Base-by-base conservation (phyloP, 2,329 filamentous ascomycete genomes). In the Calonectria pteridis region DNA sequence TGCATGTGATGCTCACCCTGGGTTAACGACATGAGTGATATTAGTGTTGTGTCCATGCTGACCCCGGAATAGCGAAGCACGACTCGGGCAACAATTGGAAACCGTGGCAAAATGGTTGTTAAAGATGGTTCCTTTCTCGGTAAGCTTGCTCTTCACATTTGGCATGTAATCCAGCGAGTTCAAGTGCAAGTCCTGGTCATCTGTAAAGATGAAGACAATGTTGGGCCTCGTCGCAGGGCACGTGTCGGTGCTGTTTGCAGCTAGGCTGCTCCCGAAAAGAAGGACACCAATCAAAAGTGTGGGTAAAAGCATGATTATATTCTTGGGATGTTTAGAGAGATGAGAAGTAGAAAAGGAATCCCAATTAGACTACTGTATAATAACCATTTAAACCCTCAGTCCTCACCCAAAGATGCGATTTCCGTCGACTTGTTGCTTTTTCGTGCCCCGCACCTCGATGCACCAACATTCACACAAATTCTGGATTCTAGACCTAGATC, bases 141-240 rank as follows among this genome's bases (percentile, higher is more conserved):
- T 58, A 6, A 72, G 58, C 35, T 68, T 20, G 26, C 20, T 59
- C 53, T 72, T 49, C 20, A 68, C 46, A 31, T 31, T 68, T 37
- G 64, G 35, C 70, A 72, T 68, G 46, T 64, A 72, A 23, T 72
- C 65, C 4, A 72, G 49, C 1, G 70, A 72, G 53, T 68, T 68
- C 10, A 72, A 35, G 29, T 65, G 70, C n/a, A 72, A 58, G 35
- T 69, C 70, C 10, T 72, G 70, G 49, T 72, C 70, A 58, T 72
- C 70, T 3, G 70, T 72, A 33, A 72, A 68, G 16, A 72, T 69
- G 18, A 72, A 72, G n/a, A 72, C 65, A 13, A 72, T 72, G 14
- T 72, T 72, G 55, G 70, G 70, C 9, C 65, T 46, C 2, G 49
- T 50, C 2, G 58, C 28, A 5, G 49, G 50, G 11, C 68, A 71